Percentiles rank a stretch among this genome's conserved stretches.
These are phyloP conservation scores for Talaromyces thailandensis DNA, from an alignment of 495 filamentous ascomycete genomes.

Conservation along the genomic window DNA sequence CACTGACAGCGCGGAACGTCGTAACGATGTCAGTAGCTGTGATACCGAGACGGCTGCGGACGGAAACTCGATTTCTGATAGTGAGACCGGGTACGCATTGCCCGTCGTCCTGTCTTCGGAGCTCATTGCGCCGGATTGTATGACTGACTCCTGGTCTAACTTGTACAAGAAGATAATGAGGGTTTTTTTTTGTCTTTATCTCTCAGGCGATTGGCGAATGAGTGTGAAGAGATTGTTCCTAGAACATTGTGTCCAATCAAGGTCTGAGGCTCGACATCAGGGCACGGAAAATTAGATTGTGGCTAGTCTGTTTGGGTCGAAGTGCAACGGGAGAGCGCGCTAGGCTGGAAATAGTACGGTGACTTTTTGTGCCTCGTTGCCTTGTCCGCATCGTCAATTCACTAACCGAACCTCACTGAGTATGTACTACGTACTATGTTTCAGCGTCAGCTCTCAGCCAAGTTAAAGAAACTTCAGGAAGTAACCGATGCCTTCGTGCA, in stretches of 20 bases:
- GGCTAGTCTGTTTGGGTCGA: not conserved
- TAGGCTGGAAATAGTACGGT: not conserved
- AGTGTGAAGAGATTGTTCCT: not conserved
- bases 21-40: slow-evolving; percentile 46
- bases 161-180: not conserved
- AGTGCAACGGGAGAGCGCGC: not conserved
- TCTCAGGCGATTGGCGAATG: not conserved
- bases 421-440: too few relatives aligned
- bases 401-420: not conserved
- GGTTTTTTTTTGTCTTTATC: not conserved
- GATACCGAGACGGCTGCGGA: slow-evolving; percentile 36
- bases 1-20: slow-evolving; percentile 66
- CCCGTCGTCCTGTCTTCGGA: not conserved
- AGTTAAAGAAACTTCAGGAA: not conserved
- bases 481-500: not conserved
- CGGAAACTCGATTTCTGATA: slow-evolving; percentile 36
- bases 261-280: not conserved
- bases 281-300: not conserved
- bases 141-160: not conserved
- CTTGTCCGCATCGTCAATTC: not conserved
- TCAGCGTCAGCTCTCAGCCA: too few relatives aligned
- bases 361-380: not conserved
- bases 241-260: not conserved
- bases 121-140: slow-evolving; percentile 7
- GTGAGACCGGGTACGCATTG: slow-evolving; percentile 23